Base-by-base conservation (phyloP, 352 stramenopile species). In the Albugo candida region DNA sequence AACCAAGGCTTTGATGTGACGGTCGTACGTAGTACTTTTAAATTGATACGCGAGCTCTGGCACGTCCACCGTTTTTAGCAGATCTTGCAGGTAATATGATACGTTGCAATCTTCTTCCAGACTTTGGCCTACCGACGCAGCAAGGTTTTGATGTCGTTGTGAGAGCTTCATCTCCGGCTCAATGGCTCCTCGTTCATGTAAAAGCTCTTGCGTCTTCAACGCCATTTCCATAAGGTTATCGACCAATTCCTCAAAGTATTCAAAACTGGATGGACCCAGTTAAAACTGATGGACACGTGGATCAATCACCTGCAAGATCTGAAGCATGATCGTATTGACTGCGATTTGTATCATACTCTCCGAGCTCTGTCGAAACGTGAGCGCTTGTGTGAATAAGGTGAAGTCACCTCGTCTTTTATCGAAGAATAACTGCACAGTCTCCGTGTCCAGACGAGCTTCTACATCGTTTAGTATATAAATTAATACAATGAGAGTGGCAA, bases 401-500 rank as follows among this genome's bases (percentile, higher is more conserved):
- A 92, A 92, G 16, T 64, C 64, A 24, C 38, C 17, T 31, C 24
- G 24, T 31, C 24, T 3, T 19, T 43, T 3, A 56, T 81, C 66
- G 40, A 92, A 71, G 48, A 93, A 93, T 60, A 93, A 93, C 59
- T 93, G 81, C 44, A 93, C 81, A 19, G 81, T 92, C 50, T 92
- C 74, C 19, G 73, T 64, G 47, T 89, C 91, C n/a, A 93, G 60
- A 11, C 78, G 61, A 38, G 92, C 64, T 27, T 71, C 86, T 27
- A 93, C 56, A 10, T 77, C 74, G 59, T 93, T 93, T 42, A 93
- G 66, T 46, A 97, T 72, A 60, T 95, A 97, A 59, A 95, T 96
- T 4, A 97, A 65, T 41, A 81, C 95, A 46, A 81, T 88, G 48
- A 68, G 66, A 41, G 81, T 93, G 16, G 75, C 59, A 53, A 92